These are phyloP conservation scores for Marasmius fiardii DNA, from an alignment of 1,284 basidiomycete genomes.

Conservation along the genomic window DNA sequence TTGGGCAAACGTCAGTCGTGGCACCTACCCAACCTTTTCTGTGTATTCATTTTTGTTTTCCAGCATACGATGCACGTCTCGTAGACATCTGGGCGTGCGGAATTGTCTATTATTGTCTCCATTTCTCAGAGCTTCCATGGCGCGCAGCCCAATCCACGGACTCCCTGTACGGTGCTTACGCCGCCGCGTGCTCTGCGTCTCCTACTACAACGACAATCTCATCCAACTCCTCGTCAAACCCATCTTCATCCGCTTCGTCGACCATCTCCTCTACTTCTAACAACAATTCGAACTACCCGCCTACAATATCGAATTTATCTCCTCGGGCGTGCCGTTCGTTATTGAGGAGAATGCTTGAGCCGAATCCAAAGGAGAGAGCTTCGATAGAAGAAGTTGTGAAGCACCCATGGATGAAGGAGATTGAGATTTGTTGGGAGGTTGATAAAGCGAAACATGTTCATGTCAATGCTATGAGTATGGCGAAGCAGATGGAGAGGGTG, in stretches of 20 bases:
- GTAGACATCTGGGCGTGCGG: conserved; percentile 99
- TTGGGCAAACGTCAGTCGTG: conserved; percentile 84
- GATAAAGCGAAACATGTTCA: conserved; percentile 66
- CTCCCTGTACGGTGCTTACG: conserved; percentile 81
- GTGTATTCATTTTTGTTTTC: neutral
- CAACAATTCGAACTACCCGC: conserved; percentile 48
- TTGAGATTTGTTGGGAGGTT: conserved; percentile 72
- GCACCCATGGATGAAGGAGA: conserved; percentile 79
- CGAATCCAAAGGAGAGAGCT: conserved; percentile 80
- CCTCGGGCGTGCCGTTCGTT: conserved; percentile 84
- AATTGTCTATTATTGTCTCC: conserved; percentile 97
- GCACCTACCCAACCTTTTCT: conserved; percentile 17
- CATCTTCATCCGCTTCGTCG: neutral
- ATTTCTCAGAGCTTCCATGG: conserved; percentile 97
- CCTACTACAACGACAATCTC: neutral
- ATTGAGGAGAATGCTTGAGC: conserved; percentile 94
- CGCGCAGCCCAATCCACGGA: conserved; percentile 88
- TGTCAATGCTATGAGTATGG: conserved; percentile 39
- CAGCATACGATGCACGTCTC: conserved; percentile 95
- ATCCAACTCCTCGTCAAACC: neutral
- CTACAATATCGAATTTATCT: conserved; percentile 85
- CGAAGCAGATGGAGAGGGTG: conserved; percentile 40
- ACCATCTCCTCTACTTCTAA: conserved; percentile 21
- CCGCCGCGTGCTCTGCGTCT: conserved; percentile 55
- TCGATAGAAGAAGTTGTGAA: conserved; percentile 83